These are phyloP conservation scores for Boletus vermiculosoides DNA, from an alignment of 768 basidiomycete genomes.

Conservation along the genomic window DNA sequence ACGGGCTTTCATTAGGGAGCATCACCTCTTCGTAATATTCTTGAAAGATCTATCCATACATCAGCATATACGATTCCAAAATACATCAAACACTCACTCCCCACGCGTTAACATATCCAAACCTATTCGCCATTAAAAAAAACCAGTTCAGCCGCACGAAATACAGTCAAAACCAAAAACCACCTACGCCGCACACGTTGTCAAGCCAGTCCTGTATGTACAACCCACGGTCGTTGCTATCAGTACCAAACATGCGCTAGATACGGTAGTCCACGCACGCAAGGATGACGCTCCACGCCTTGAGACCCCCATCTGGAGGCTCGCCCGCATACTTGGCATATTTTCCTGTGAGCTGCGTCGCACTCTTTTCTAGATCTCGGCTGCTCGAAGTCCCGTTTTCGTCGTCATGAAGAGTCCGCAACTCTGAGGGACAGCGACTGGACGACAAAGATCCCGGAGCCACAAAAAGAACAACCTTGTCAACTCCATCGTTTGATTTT, in stretches of 20 bases:
- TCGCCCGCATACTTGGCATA: conserved; percentile 22
- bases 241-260: neutral
- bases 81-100: conserved; percentile 48
- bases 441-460: neutral
- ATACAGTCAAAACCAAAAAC: neutral
- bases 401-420: conserved; percentile 14
- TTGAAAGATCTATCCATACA: conserved; percentile 58
- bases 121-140: conserved; percentile 32
- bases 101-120: conserved; percentile 75
- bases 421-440: neutral
- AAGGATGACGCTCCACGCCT: conserved; percentile 32
- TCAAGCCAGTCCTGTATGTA: conserved; percentile 17
- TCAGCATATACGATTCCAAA: neutral
- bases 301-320: conserved; percentile 31
- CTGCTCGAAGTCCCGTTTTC: neutral
- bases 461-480: no score
- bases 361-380: conserved; percentile 9
- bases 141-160: neutral
- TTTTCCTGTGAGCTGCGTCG: conserved; percentile 2
- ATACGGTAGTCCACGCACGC: conserved; percentile 16
- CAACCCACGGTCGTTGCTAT: neutral
- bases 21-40: conserved; percentile 61
- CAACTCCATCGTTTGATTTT: neutral
- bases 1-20: conserved; percentile 50
- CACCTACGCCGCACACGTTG: conserved; percentile 42